A percentile compares a stretch with the other conserved stretches of the same genome.
These are phyloP conservation scores for Nothophoma quercina DNA, from an alignment of 2,329 filamentous ascomycete genomes.

Conservation along the genomic window DNA sequence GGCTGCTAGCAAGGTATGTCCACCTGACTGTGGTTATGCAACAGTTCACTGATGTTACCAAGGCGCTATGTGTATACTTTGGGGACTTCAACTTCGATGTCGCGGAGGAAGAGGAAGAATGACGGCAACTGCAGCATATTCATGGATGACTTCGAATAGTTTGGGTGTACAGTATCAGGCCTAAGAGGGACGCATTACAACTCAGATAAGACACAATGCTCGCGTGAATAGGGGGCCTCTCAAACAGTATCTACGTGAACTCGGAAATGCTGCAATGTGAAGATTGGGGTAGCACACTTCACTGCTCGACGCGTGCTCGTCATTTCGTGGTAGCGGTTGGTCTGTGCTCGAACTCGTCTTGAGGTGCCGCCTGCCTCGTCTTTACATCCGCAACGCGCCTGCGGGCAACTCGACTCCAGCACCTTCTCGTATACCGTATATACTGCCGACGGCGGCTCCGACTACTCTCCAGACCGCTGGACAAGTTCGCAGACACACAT, in stretches of 20 bases:
- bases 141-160: too few species aligned
- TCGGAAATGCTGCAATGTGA: too few species aligned
- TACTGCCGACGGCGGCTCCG: background rate
- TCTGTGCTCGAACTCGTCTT: background rate
- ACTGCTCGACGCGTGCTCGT: constrained; percentile 5
- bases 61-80: constrained; percentile 67
- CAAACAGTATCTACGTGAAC: too few species aligned
- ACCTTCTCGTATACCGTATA: background rate
- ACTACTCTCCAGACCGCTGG: background rate
- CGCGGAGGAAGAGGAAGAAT: constrained; percentile 21
- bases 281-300: too few species aligned
- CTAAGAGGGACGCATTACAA: background rate
- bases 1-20: constrained; percentile 80
- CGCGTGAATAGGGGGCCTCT: too few species aligned
- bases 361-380: constrained; percentile 15
- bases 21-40: too few species aligned
- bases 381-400: constrained; percentile 18
- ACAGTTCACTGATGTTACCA: constrained; percentile 9
- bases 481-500: background rate
- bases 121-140: background rate
- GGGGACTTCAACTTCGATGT: constrained; percentile 58
- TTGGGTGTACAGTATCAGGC: background rate
- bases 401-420: constrained; percentile 20
- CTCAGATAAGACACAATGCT: background rate
- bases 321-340: too few species aligned